These are phyloP conservation scores for Haplosporangium gracile DNA, from an alignment of 192 early-diverging fungal genomes.

Conservation along the genomic window DNA sequence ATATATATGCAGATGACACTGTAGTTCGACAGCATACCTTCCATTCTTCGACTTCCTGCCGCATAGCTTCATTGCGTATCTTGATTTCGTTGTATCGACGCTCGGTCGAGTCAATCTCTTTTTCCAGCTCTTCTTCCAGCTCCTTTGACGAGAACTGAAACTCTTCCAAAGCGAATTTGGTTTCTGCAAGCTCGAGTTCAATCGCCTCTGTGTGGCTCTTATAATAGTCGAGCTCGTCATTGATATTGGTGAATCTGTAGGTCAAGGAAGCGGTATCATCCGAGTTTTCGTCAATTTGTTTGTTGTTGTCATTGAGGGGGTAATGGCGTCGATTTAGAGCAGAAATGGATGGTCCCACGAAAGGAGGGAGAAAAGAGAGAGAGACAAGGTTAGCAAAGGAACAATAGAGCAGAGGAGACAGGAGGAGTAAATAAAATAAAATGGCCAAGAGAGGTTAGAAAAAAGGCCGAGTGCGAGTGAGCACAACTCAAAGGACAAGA, in stretches of 20 bases:
- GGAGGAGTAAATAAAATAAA: too few relatives aligned
- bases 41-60: conserved; percentile 77
- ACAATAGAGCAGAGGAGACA: too few relatives aligned
- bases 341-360: background rate
- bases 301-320: background rate
- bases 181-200: conserved; percentile 69
- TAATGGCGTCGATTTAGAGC: background rate
- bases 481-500: too few relatives aligned
- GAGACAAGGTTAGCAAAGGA: background rate
- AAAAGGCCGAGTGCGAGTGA: too few relatives aligned
- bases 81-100: conserved; percentile 74
- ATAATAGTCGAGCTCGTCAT: conserved; percentile 81
- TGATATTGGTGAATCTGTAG: conserved; percentile 46
- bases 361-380: background rate
- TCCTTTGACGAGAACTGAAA: conserved; percentile 78
- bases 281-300: background rate
- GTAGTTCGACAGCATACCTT: conserved; percentile 63
- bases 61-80: conserved; percentile 72
- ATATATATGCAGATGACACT: background rate
- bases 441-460: too few relatives aligned
- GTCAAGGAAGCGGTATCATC: background rate
- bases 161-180: conserved; percentile 72
- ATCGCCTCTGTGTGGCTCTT: conserved; percentile 63
- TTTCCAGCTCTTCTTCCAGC: conserved; percentile 79
- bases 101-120: conserved; percentile 79